Conservation (phyloP, 2,329 filamentous ascomycete species). For the Diaporthe vexans region DNA sequence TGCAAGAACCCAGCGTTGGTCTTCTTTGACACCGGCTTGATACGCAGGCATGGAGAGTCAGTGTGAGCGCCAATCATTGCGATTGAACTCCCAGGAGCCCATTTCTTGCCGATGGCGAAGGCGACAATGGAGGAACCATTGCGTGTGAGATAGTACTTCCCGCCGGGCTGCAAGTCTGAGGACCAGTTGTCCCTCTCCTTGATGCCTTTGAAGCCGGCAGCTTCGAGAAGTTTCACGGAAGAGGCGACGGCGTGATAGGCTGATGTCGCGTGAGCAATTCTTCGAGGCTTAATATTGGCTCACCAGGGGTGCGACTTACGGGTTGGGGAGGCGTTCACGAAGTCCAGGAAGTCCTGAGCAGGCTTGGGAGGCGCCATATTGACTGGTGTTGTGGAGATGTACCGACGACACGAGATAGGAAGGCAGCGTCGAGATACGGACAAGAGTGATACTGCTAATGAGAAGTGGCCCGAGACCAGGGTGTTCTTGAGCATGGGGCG, state of each 20-base stretch:
- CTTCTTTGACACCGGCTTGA: conserved; percentile 97
- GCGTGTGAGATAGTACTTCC: conserved; percentile 96
- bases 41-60: conserved; percentile 89
- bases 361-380: conserved; percentile 35
- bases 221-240: conserved; percentile 80
- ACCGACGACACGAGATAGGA: conserved; percentile 3
- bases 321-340: conserved; percentile 34
- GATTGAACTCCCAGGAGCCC: conserved; percentile 91
- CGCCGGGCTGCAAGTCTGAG: conserved; percentile 82
- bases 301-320: conserved; percentile 40
- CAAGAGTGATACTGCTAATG: conserved; percentile 8
- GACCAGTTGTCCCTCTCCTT: conserved; percentile 94
- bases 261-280: conserved; percentile 54
- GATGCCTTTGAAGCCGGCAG: conserved; percentile 89
- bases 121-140: conserved; percentile 94
- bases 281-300: not conserved
- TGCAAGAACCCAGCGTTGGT: conserved; percentile 89
- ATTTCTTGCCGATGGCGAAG: conserved; percentile 91
- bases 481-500: conserved; percentile 35
- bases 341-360: conserved; percentile 33
- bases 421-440: conserved; percentile 6
- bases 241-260: conserved; percentile 94
- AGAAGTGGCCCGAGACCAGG: conserved; percentile 17
- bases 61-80: conserved; percentile 97
- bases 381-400: conserved; percentile 44